Percentiles rank a stretch among this genome's conserved stretches.
phyloP scores from a whole-genome alignment of 192 early-diverging fungal species.

The Backusella mclennaniae region DNA sequence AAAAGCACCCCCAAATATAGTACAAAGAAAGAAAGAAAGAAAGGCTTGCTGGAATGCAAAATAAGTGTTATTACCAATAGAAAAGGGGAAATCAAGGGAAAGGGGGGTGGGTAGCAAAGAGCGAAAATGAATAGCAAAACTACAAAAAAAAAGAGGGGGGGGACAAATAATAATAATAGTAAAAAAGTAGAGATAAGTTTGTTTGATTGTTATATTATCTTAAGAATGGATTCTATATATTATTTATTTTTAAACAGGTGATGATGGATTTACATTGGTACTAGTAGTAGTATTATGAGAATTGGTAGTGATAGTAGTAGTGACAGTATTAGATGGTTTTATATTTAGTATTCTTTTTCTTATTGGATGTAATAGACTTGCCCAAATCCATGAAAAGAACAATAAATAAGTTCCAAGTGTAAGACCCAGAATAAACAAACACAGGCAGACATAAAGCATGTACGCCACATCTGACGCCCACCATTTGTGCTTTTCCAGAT shows the following conservation, averaged over 20 bases:
- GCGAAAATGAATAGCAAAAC: background rate
- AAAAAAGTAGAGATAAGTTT: background rate
- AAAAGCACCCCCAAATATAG: too few relatives aligned
- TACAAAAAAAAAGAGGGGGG: background rate
- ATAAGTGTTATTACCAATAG: background rate
- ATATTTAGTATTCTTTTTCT: background rate
- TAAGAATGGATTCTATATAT: background rate
- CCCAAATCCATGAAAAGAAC: slow-evolving; percentile 30
- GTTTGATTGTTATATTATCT: background rate
- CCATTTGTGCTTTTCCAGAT: background rate
- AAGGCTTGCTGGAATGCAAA: background rate
- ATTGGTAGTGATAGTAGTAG: background rate
- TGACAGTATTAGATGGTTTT: background rate
- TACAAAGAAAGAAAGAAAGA: too few relatives aligned
- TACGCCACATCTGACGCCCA: background rate
- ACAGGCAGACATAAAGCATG: background rate
- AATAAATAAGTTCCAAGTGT: slow-evolving; percentile 21
- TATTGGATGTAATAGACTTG: slow-evolving; percentile 17
- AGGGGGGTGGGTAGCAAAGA: too few relatives aligned
- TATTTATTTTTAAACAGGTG: background rate
- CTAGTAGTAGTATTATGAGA: background rate
- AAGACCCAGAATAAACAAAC: slow-evolving; percentile 2
- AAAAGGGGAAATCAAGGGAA: background rate
- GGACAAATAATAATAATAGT: too few relatives aligned
- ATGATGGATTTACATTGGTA: background rate